phyloP scores from a whole-genome alignment of 2,329 filamentous ascomycete species.

The Thelonectria rubi region DNA sequence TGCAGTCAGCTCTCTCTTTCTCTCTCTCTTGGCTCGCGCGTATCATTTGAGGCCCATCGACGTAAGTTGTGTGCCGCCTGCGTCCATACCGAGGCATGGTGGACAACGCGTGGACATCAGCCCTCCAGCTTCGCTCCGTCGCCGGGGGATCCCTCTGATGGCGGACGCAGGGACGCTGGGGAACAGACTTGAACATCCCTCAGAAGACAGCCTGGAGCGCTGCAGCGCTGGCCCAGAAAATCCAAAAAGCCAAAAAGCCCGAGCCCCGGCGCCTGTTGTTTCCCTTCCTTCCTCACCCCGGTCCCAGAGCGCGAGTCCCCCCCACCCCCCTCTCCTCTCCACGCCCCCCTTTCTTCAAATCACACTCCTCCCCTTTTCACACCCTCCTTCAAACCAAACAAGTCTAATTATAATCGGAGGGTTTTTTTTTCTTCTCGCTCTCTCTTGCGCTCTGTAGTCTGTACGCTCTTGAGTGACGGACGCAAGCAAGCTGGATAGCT shows the following conservation, averaged over 20 bases:
- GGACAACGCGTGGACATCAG: background rate
- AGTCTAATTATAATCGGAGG: slow-evolving; percentile 40
- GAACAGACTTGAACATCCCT: too few species aligned
- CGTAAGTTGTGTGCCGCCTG: too few species aligned
- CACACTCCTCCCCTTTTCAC: background rate
- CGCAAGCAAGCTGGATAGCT: background rate
- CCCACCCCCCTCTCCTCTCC: background rate
- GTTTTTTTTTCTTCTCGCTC: slow-evolving; percentile 33
- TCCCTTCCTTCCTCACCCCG: background rate
- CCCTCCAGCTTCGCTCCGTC: too few species aligned
- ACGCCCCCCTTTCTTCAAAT: background rate
- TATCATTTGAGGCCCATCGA: background rate
- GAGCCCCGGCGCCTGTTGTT: slow-evolving; percentile 4
- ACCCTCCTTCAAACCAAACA: slow-evolving; percentile 9
- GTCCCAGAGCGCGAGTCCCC: background rate
- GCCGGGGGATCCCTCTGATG: background rate
- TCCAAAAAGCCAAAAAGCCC: slow-evolving; percentile 6
- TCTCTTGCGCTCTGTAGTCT: background rate
- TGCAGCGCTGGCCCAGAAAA: slow-evolving; percentile 7
- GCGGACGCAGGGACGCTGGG: background rate
- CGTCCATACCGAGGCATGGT: too few species aligned
- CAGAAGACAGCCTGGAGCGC: background rate
- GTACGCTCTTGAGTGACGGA: background rate
- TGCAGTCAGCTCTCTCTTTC: background rate
- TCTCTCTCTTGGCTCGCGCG: background rate